Conservation (phyloP, 306 rosid species). For the Vachellia collinsii region DNA sequence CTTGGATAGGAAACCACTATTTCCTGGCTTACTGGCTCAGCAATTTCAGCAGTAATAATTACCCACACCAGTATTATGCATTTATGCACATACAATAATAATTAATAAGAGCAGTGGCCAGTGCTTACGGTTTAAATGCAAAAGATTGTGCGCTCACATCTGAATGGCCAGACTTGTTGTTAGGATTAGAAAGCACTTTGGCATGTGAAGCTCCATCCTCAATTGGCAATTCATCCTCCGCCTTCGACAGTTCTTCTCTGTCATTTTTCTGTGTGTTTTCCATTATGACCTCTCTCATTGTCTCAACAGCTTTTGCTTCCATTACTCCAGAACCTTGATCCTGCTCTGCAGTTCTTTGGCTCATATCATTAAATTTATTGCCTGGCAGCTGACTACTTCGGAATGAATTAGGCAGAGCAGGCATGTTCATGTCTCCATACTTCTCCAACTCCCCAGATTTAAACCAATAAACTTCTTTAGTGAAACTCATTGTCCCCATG, state of each 20-base stretch:
- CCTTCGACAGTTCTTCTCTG: constrained; percentile 6
- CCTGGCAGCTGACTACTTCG: constrained; percentile 14
- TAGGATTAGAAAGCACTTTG: constrained; percentile 17
- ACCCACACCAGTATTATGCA: neutral
- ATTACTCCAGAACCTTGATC: constrained; percentile 33
- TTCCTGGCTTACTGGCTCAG: neutral
- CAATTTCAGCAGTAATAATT: neutral
- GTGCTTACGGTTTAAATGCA: constrained; percentile 72
- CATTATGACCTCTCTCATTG: constrained; percentile 73
- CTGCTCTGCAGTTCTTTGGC: constrained; percentile 23
- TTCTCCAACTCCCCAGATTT: constrained; percentile 39
- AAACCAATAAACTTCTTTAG: constrained; percentile 48
- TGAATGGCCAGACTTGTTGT: constrained; percentile 41
- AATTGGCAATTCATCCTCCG: neutral
- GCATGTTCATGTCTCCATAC: neutral
- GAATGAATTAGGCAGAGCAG: neutral
- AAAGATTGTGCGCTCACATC: constrained; percentile 68
- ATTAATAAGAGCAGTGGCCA: neutral
- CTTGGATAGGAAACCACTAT: neutral
- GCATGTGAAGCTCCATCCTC: neutral
- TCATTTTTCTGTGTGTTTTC: constrained; percentile 45
- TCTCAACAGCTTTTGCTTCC: constrained; percentile 69
- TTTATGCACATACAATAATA: neutral
- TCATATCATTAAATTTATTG: constrained; percentile 32
- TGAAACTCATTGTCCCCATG: constrained; percentile 78